A percentile compares a stretch with the other conserved stretches of the same genome.
phyloP scores from a whole-genome alignment of 2,329 filamentous ascomycete species.

The Cytospora chrysosperma region DNA sequence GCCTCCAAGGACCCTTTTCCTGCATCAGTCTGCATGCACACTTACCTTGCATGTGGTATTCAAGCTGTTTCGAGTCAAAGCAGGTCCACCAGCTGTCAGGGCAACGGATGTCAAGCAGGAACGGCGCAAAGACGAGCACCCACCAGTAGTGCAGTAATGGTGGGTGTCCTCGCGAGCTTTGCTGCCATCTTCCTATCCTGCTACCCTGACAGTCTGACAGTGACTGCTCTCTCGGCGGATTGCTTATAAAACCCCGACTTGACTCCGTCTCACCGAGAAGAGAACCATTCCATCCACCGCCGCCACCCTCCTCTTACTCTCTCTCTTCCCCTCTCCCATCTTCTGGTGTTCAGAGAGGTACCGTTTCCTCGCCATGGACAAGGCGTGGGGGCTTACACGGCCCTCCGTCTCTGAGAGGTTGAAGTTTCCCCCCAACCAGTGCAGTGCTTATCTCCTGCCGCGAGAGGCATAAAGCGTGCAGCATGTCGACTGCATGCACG shows the following conservation, averaged over 20 bases:
- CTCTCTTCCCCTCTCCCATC: too few relatives aligned
- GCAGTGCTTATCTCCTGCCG: constrained; percentile 1
- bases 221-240: neutral
- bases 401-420: constrained; percentile 1
- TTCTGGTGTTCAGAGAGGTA: too few relatives aligned
- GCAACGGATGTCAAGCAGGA: neutral
- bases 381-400: constrained; percentile 9
- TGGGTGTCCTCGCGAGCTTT: neutral
- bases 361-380: neutral
- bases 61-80: constrained; percentile 11
- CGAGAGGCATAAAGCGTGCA: neutral
- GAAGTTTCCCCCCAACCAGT: constrained; percentile 13
- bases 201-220: too few relatives aligned
- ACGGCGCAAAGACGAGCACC: neutral
- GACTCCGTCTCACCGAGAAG: constrained; percentile 7
- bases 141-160: too few relatives aligned
- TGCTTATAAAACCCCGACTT: constrained; percentile 1
- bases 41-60: constrained; percentile 7
- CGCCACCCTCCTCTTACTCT: too few relatives aligned
- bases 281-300: neutral
- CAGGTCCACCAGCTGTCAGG: constrained; percentile 18
- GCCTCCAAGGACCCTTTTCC: neutral
- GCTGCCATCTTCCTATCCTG: neutral
- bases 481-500: constrained; percentile 7
- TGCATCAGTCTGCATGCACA: constrained; percentile 11